These are phyloP conservation scores for Boletus pseudopeckii DNA, from an alignment of 768 basidiomycete species.

Conservation along the genomic window DNA sequence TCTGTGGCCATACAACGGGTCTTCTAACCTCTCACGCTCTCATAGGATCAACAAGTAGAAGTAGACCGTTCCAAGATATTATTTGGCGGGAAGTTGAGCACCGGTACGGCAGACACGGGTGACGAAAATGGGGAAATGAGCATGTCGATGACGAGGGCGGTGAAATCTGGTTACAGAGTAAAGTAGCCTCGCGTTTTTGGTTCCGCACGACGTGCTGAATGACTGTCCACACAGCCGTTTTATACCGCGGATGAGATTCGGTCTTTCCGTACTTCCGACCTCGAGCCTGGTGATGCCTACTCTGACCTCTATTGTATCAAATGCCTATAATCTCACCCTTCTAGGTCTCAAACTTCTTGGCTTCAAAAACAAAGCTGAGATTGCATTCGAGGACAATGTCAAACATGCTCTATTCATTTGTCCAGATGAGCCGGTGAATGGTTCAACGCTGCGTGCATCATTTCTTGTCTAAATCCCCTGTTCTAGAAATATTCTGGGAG, in stretches of 20 bases:
- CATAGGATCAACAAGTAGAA: constrained; percentile 29
- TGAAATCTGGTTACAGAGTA: constrained; percentile 53
- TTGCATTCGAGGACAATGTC: constrained; percentile 84
- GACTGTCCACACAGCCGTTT: constrained; percentile 53
- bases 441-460: background rate
- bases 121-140: constrained; percentile 39
- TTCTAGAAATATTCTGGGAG: constrained; percentile 80
- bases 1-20: background rate
- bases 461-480: background rate
- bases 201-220: background rate
- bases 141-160: constrained; percentile 39
- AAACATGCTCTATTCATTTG: constrained; percentile 91
- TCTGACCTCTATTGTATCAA: background rate
- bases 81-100: constrained; percentile 37
- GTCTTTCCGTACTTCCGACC: constrained; percentile 76
- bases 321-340: background rate
- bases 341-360: constrained; percentile 88
- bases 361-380: constrained; percentile 70
- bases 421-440: constrained; percentile 80
- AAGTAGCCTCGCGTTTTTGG: background rate
- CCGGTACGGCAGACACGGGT: constrained; percentile 25
- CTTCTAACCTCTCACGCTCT: constrained; percentile 5
- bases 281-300: constrained; percentile 60
- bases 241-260: constrained; percentile 81
- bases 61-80: constrained; percentile 24